Percentiles rank a stretch among this genome's conserved stretches.
Evolutionary conservation across 306 rosid species (phyloP).

Genomic region (Carpinus fangiana): DNA sequence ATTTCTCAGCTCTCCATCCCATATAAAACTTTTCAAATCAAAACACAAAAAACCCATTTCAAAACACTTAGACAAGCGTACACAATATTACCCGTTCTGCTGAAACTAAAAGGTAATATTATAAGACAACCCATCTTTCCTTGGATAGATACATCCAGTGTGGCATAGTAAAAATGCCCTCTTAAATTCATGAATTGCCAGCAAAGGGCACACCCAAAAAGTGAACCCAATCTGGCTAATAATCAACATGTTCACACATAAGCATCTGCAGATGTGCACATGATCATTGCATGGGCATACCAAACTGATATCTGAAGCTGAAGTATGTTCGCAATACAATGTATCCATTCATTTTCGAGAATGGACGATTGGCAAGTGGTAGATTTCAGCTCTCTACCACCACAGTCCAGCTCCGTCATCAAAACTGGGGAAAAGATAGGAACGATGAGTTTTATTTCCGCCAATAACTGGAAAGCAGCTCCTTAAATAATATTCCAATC

Average conservation of each 20-base stretch:
- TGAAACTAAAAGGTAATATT: neutral
- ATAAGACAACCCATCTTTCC: neutral
- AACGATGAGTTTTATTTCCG: neutral
- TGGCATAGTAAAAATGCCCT: neutral
- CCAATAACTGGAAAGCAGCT: slow-evolving; percentile 6
- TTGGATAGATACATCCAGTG: neutral
- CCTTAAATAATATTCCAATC: slow-evolving; percentile 1
- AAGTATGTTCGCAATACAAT: too few species aligned
- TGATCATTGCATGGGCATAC: neutral
- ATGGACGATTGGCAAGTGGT: too few species aligned
- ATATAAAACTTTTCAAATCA: too few species aligned
- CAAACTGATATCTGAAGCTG: too few species aligned
- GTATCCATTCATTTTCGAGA: too few species aligned
- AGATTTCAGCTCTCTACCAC: neutral
- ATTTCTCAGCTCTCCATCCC: too few species aligned
- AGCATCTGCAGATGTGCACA: neutral
- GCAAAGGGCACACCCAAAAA: neutral
- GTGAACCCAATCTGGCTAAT: neutral
- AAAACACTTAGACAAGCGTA: too few species aligned
- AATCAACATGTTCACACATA: neutral
- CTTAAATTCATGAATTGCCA: neutral
- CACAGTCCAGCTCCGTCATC: neutral
- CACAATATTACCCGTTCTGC: neutral
- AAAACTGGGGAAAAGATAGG: neutral
- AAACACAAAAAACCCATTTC: too few species aligned